Percentiles rank a stretch among this genome's conserved stretches.
Evolutionary conservation across 352 stramenopile species (phyloP).

Genomic region (Pythium volutum): DNA sequence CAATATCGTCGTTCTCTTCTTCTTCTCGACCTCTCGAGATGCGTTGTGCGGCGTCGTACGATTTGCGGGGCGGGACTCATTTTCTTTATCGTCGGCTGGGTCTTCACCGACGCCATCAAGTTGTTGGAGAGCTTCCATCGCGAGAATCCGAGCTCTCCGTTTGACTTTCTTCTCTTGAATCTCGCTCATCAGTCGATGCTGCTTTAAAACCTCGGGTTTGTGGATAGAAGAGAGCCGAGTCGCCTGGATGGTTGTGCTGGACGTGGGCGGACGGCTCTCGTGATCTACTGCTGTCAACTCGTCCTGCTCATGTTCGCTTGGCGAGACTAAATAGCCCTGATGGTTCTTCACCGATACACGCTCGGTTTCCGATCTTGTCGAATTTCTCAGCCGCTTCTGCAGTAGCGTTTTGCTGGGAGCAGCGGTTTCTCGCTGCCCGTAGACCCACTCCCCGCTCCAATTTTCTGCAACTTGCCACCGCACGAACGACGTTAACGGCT

Average conservation of each 20-base stretch:
- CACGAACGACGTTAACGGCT: slow-evolving; percentile 28
- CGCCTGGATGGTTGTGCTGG: not conserved
- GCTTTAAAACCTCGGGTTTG: slow-evolving; percentile 6
- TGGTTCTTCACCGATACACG: slow-evolving; percentile 48
- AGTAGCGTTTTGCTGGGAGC: slow-evolving; percentile 35
- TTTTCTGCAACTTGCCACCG: slow-evolving; percentile 50
- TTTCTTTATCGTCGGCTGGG: slow-evolving; percentile 21
- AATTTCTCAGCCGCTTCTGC: slow-evolving; percentile 38
- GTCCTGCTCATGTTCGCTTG: slow-evolving; percentile 13
- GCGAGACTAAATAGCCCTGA: slow-evolving; percentile 43
- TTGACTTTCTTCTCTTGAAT: slow-evolving; percentile 31
- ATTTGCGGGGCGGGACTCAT: slow-evolving; percentile 21
- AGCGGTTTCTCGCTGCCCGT: slow-evolving; percentile 35
- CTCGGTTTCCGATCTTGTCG: slow-evolving; percentile 23
- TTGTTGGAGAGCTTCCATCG: slow-evolving; percentile 53
- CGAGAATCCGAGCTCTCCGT: slow-evolving; percentile 49
- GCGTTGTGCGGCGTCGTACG: not conserved
- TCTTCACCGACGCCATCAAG: slow-evolving; percentile 18
- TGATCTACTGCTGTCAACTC: not conserved
- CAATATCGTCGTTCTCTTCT: slow-evolving; percentile 26
- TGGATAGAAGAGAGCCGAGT: not conserved
- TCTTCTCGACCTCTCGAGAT: not conserved
- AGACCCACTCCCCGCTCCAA: slow-evolving; percentile 67
- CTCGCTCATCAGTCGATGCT: slow-evolving; percentile 20
- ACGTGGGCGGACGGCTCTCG: not conserved